phyloP scores from a whole-genome alignment of 116 monocot species.

The Posidonia oceanica region DNA sequence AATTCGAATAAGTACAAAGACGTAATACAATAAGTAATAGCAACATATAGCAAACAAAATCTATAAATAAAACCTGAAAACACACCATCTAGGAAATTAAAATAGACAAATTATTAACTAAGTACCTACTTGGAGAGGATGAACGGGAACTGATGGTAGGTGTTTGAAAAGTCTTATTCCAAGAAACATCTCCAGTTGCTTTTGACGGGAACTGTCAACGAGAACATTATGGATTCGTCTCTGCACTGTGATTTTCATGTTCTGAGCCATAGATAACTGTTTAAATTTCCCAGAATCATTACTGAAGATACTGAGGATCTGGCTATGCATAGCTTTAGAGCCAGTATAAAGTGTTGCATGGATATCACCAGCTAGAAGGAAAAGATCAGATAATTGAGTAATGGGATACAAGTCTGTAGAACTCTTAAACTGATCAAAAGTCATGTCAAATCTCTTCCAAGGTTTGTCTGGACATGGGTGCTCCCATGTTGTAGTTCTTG shows the following conservation, averaged over 20 bases:
- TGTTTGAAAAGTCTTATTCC: slow-evolving; percentile 94
- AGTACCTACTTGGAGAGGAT: slow-evolving; percentile 68
- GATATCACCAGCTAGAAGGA: slow-evolving; percentile 95
- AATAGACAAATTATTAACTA: neutral
- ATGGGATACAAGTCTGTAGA: slow-evolving; percentile 65
- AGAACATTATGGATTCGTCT: slow-evolving; percentile 79
- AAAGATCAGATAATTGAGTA: slow-evolving; percentile 84
- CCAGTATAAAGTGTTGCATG: slow-evolving; percentile 99
- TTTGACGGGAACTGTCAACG: slow-evolving; percentile 87
- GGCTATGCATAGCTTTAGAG: slow-evolving; percentile 99
- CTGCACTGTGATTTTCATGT: slow-evolving; percentile 82
- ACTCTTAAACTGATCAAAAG: slow-evolving; percentile 88
- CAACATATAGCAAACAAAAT: too few relatives aligned
- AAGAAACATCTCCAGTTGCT: slow-evolving; percentile 98
- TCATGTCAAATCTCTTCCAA: slow-evolving; percentile 99
- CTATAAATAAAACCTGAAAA: neutral
- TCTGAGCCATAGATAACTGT: slow-evolving; percentile 88
- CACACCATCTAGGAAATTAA: neutral
- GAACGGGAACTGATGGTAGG: slow-evolving; percentile 73
- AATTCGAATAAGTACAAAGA: too few relatives aligned
- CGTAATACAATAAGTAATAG: too few relatives aligned
- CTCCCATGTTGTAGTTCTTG: slow-evolving; percentile 88
- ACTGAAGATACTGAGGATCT: slow-evolving; percentile 90
- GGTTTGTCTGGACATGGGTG: slow-evolving; percentile 80
- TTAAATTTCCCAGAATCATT: slow-evolving; percentile 83